Evolutionary conservation across 2,329 filamentous ascomycete genomes (phyloP), one percentile per base, ranked within the genome.

Genomic region (Delphinella strobiligena): DNA sequence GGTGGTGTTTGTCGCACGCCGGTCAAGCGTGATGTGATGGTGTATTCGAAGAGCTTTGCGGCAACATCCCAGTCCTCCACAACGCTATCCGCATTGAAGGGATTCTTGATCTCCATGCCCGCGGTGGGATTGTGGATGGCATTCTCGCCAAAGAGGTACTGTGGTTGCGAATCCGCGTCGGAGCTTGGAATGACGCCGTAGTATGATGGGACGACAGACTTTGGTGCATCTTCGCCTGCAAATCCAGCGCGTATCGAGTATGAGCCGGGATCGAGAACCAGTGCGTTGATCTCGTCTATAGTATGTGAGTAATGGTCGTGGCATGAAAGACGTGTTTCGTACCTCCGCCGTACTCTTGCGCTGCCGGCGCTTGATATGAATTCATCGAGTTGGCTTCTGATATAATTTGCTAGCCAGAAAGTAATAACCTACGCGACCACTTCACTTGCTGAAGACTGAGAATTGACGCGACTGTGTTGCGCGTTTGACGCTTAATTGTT

Each of bases 21-120:
- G 37, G 91, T 93, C 49, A 98, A 71, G 47, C 87, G 79, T 51
- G 85, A 87, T 44, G 88, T 83, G 47, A 98, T 82, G 53, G 87
- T 79, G 62, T 93, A 81, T 61, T 96, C 88, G 88, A 89, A 98
- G 41, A 96, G 66, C 59, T 81, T 81, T 44, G 83, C 74, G 19
- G 88, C 89, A 36, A 80, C 79, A 49, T 98, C 91, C 91, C 91
- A 98, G 61, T 98, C 88, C 60, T 95, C 85, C 35, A 98, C 91
- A 37, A 88, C 75, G 54, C 85, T 86, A 53, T 95, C 88, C 52
- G 75, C 74, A 54, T 79, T 80, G 75, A 94, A 93, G 49, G 93
- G 91, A 63, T 95, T 96, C 61, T 81, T 78, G 47, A 96, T 80
- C 50, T 94, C 83, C 50, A 93, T 72, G 45, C 80, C 74, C 39